Conservation (phyloP, 2,329 filamentous ascomycete genomes). For the Sporothrix curviconia region DNA sequence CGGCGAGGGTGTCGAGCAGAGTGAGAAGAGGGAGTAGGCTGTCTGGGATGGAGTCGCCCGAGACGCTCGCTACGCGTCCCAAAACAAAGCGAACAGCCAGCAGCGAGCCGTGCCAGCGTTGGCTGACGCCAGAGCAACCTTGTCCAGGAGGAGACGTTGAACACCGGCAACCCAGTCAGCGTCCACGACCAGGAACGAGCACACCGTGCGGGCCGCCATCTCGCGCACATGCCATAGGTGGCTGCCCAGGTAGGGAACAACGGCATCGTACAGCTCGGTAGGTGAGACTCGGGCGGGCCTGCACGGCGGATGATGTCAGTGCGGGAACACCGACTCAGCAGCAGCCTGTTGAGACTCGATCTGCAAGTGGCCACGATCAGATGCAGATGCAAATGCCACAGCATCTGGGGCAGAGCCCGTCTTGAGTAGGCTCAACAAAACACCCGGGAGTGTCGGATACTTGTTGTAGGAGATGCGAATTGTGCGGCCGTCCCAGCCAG, state of each 20-base stretch:
- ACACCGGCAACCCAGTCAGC: conserved; percentile 40
- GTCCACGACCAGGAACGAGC: conserved; percentile 51
- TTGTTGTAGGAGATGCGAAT: conserved; percentile 63
- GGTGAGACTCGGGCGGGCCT: conserved; percentile 53
- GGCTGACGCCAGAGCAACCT: conserved; percentile 27
- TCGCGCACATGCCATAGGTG: conserved; percentile 75
- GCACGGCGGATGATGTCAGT: conserved; percentile 70
- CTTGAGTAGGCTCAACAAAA: conserved; percentile 57
- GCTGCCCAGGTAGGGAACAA: conserved; percentile 59
- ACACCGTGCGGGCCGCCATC: conserved; percentile 68
- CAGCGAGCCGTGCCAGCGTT: conserved; percentile 55
- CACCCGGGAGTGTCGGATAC: conserved; percentile 57
- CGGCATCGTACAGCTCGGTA: conserved; percentile 48
- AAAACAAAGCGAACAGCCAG: conserved; percentile 51
- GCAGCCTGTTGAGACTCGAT: conserved; percentile 28
- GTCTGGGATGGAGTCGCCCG: conserved; percentile 33
- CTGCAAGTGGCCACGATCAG: conserved; percentile 22
- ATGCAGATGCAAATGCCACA: conserved; percentile 25
- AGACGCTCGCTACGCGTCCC: conserved; percentile 39
- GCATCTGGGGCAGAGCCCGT: conserved; percentile 29
- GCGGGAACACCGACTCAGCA: conserved; percentile 70
- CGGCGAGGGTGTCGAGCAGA: conserved; percentile 10
- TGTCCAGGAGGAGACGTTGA: conserved; percentile 29
- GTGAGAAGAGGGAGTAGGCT: conserved; percentile 6
- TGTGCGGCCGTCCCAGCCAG: conserved; percentile 57